Percentiles rank a stretch among this genome's conserved stretches.
These are phyloP conservation scores for Colletotrichum higginsianum DNA, from an alignment of 2,329 filamentous ascomycete species.

Conservation along the genomic window DNA sequence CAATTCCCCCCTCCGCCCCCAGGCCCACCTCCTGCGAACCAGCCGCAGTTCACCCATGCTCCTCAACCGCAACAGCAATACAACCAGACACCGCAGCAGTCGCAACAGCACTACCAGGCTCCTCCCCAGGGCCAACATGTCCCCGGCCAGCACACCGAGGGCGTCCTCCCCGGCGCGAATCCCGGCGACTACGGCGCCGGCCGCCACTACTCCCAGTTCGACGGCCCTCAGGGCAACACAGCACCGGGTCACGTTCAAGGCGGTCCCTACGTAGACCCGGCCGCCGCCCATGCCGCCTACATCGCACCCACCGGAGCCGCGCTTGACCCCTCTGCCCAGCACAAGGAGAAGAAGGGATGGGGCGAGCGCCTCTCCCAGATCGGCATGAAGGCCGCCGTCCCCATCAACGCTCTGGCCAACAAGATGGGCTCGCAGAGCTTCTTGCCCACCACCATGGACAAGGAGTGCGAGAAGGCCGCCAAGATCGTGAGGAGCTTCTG, in stretches of 20 bases:
- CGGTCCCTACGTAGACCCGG: constrained; percentile 8
- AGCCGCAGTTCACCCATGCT: constrained; percentile 35
- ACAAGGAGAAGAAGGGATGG: constrained; percentile 42
- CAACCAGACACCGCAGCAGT: constrained; percentile 6
- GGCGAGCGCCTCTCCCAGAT: constrained; percentile 44
- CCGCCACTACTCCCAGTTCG: constrained; percentile 29
- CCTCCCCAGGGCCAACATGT: constrained; percentile 15
- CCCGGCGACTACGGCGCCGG: constrained; percentile 37
- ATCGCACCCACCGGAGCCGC: constrained; percentile 8
- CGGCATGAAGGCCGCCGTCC: constrained; percentile 71
- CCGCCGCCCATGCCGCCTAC: constrained; percentile 19
- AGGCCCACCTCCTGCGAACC: constrained; percentile 34
- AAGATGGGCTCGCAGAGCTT: constrained; percentile 88
- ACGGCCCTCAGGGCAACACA: constrained; percentile 10
- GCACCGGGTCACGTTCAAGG: not conserved
- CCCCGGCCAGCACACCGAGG: constrained; percentile 27
- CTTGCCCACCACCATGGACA: constrained; percentile 87
- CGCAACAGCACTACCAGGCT: constrained; percentile 9
- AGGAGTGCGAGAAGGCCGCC: constrained; percentile 92
- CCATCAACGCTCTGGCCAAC: constrained; percentile 86
- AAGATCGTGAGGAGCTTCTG: constrained; percentile 88
- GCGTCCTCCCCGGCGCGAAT: constrained; percentile 35
- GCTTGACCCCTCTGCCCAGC: constrained; percentile 19
- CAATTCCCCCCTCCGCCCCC: constrained; percentile 43
- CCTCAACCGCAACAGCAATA: constrained; percentile 28